Evolutionary conservation across 306 rosid species (phyloP).

Genomic region (Neltuma alba): DNA sequence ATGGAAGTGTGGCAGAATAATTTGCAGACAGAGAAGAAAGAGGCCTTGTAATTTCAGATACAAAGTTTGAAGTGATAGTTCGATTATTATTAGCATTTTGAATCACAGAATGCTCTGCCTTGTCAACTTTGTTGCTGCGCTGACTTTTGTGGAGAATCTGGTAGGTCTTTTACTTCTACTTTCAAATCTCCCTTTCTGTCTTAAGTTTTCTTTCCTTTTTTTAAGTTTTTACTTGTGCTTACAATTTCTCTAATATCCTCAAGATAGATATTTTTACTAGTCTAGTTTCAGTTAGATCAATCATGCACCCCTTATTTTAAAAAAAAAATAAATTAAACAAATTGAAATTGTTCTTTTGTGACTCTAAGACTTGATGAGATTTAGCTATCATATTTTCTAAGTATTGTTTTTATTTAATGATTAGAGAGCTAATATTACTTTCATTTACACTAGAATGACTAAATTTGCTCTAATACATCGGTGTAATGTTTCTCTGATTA

Average conservation of each 20-base stretch:
- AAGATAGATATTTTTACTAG: neutral
- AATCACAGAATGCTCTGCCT: slow-evolving; percentile 36
- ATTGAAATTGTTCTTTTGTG: too few species aligned
- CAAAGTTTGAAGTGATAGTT: slow-evolving; percentile 32
- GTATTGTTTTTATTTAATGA: too few species aligned
- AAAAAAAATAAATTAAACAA: too few species aligned
- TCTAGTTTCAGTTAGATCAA: neutral
- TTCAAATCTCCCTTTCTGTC: slow-evolving; percentile 23
- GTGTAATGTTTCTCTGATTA: neutral
- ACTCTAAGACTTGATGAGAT: neutral
- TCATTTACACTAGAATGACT: neutral
- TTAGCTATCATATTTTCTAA: neutral
- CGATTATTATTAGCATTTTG: slow-evolving; percentile 39
- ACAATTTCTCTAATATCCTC: neutral
- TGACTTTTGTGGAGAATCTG: slow-evolving; percentile 40
- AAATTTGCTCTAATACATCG: neutral
- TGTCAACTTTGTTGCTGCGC: slow-evolving; percentile 36
- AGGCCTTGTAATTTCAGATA: slow-evolving; percentile 29
- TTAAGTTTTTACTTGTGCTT: neutral
- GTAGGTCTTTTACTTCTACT: slow-evolving; percentile 46
- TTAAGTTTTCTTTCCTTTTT: slow-evolving; percentile 18
- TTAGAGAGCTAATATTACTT: neutral
- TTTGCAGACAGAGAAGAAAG: slow-evolving; percentile 34
- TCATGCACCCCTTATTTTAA: neutral
- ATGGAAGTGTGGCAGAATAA: slow-evolving; percentile 39